Conservation (phyloP, 805 yeast genomes). For the Metschnikowia kofuensis region DNA sequence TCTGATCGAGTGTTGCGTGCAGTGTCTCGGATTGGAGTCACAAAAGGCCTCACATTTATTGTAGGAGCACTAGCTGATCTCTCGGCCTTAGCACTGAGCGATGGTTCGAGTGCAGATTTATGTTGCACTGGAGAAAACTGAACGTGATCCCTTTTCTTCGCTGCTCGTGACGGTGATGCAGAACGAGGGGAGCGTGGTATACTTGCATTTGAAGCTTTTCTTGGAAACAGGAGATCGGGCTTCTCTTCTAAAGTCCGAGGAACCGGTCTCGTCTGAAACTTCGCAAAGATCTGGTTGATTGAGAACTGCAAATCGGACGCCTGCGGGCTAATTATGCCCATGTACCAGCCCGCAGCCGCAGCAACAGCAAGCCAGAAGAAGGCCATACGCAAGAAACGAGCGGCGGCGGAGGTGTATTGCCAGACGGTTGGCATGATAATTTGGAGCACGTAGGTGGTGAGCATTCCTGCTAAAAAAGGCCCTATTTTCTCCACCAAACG, state of each 20-base stretch:
- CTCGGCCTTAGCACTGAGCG: background rate
- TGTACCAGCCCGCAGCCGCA: conserved; percentile 28
- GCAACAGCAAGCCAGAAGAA: conserved; percentile 23
- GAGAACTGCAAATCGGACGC: background rate
- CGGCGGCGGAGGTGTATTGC: conserved; percentile 19
- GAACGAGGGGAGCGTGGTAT: conserved; percentile 1
- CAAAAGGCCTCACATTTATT: conserved; percentile 11
- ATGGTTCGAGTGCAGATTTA: background rate
- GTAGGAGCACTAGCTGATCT: background rate
- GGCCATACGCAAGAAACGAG: conserved; percentile 23
- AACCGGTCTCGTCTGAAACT: background rate
- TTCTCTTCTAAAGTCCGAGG: background rate
- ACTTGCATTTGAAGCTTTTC: background rate
- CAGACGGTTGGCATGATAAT: conserved; percentile 22
- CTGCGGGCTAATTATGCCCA: conserved; percentile 20
- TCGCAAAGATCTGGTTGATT: background rate
- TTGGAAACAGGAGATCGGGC: background rate
- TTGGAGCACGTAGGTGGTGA: conserved; percentile 22
- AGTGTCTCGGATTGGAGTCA: conserved; percentile 9
- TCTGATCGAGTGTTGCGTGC: conserved; percentile 1
- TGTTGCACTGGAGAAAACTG: background rate
- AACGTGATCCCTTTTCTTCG: background rate
- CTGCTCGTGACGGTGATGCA: background rate
- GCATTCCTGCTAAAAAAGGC: conserved; percentile 28
- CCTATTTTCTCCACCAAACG: conserved; percentile 1